Base-by-base conservation (phyloP, 768 basidiomycete genomes). In the Pleurotus platypus region DNA sequence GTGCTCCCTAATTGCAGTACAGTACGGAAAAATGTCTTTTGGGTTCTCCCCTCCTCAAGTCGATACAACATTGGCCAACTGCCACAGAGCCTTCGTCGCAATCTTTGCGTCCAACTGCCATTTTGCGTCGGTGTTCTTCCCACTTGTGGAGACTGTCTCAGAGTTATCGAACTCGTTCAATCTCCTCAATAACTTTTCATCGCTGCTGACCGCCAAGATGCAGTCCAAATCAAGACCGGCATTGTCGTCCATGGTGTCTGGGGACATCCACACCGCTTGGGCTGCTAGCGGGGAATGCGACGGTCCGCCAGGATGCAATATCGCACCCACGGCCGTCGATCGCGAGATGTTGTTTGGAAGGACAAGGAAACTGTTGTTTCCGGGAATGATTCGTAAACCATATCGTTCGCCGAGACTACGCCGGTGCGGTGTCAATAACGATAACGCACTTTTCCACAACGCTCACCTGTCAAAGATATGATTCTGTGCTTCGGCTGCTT, bases 401-500 rank as follows among this genome's bases (percentile, higher is more conserved):
- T 89, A 92, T 0, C 88, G 84, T 66, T 92, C 90, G 42, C 90
- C 90, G 35, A 92, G 83, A 62, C 87, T 89, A 39, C 15, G 40
- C 20, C 15, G 16, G 18, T 18, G 18, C 18, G 18, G 18, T 1
- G 18, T 18, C 18, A 18, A 18, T 18, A 18, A 18, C 18, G 18
- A 18, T 18, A 18, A 18, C 18, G 18, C 18, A 18, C 18, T 18
- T 18, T 18, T 18, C 18, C 18, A 18, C 18, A 18, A 18, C 18
- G 15, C 55, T 59, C 38, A 82, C 82, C 82, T 83, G 68, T 92
- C 92, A 65, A 91, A 93, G 60, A 93, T 90, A 64, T 94, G 92
- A 70, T 94, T 94, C 70, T 94, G 92, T 18, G 92, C 92, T 67
- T 93, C 92, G 0, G 90, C 90, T 1, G 92, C 92, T 66, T 94